Percentiles rank a stretch among this genome's conserved stretches.
These are phyloP conservation scores for Acanthamoeba culbertsoni DNA, from an alignment of 208 protist species.

Conservation along the genomic window DNA sequence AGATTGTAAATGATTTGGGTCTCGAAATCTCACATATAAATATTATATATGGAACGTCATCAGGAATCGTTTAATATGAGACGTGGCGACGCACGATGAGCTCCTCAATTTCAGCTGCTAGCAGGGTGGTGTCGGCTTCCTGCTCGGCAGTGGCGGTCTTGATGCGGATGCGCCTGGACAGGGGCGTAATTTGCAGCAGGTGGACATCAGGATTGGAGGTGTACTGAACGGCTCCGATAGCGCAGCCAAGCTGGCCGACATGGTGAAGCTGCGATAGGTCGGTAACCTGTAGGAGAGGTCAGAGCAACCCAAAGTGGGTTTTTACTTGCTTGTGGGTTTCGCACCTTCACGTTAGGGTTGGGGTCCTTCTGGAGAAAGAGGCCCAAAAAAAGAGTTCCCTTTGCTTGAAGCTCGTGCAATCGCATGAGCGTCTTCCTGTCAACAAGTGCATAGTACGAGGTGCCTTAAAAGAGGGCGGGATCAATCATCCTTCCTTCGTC, in stretches of 20 bases:
- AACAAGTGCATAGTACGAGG: constrained; percentile 5
- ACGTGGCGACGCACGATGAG: background rate
- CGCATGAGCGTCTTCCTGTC: background rate
- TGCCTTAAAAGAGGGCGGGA: background rate
- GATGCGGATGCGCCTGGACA: constrained; percentile 29
- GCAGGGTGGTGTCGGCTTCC: background rate
- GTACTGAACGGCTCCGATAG: background rate
- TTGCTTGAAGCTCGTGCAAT: background rate
- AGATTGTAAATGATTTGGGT: too few relatives aligned
- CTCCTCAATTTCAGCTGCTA: constrained; percentile 21
- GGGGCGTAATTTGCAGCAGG: background rate
- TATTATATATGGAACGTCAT: background rate
- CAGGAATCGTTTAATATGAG: background rate
- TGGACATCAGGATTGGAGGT: background rate
- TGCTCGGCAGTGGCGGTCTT: background rate
- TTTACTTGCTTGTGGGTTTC: background rate
- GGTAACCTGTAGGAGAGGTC: too few relatives aligned
- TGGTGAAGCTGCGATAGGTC: background rate
- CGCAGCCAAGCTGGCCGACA: constrained; percentile 18
- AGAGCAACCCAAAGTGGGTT: too few relatives aligned
- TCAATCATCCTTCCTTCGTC: background rate
- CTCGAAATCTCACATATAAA: too few relatives aligned
- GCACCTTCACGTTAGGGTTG: background rate
- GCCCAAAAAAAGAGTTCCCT: background rate
- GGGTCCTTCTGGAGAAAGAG: constrained; percentile 42